Evolutionary conservation across 257 asterid genomes (phyloP), one percentile per base, ranked within the genome.

Genomic region (Capsicum chinense): DNA sequence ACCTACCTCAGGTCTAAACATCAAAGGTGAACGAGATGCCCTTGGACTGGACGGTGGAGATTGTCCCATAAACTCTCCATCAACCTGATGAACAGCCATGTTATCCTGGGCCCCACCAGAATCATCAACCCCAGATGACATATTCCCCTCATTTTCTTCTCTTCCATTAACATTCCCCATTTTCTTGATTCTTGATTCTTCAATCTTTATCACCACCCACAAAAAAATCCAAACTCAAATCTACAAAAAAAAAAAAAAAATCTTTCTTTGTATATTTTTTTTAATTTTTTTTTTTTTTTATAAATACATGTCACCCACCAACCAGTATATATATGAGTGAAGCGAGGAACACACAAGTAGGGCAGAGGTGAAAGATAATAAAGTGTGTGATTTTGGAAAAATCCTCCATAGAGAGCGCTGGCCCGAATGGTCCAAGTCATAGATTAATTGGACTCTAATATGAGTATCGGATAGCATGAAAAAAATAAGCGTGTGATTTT

Each of bases 1-100:
- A 91, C 98, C 98, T 95, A 91, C 98, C 98, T 95, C 96, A 79
- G 98, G 98, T 84, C 93, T 88, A 84, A 93, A 95, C 93, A 93
- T 92, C 89, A 95, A 62, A 80, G 98, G 98, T n/a, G 98, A 92
- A 60, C 90, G 97, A 74, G 98, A 88, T 89, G 94, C 94, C 91
- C 98, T 92, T 82, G 98, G 98, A 83, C 98, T 93, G 15, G 97
- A 88, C 81, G 97, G 98, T 33, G 98, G 98, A 3, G 97, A 92
- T 85, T 95, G 95, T 26, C 92, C 98, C 94, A 93, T 92, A 64
- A 89, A 86, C 83, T 91, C 95, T 9, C 88, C 89, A 82, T 80
- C 92, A 37, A 21, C 66, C 48, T 37, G 82, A 48, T 84, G 92
- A 87, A 88, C 90, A 76, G 89, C 85, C 94, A 92, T 87, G 91